Conservation (phyloP, 352 stramenopile genomes). For the Globisporangium middletonii region DNA sequence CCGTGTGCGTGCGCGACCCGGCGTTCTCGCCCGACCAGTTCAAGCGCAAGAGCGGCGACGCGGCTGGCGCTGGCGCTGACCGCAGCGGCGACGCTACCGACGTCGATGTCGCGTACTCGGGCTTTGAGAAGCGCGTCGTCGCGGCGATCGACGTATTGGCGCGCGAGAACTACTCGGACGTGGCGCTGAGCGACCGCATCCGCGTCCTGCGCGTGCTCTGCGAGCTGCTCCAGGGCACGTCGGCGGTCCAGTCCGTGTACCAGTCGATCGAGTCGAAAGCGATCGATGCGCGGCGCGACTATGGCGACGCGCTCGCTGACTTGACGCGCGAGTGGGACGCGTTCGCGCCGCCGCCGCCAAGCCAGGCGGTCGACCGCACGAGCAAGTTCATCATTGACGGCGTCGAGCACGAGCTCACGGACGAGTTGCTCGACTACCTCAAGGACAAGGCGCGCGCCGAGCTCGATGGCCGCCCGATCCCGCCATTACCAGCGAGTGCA, state of each 20-base stretch:
- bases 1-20: constrained; percentile 45
- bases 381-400: constrained; percentile 73
- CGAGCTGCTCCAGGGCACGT: constrained; percentile 54
- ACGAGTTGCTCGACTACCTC: constrained; percentile 62
- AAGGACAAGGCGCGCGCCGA: constrained; percentile 60
- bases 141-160: constrained; percentile 59
- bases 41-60: constrained; percentile 29
- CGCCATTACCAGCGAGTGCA: constrained; percentile 35
- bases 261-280: constrained; percentile 58
- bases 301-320: constrained; percentile 53
- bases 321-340: constrained; percentile 50
- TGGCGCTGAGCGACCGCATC: constrained; percentile 47
- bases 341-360: constrained; percentile 38
- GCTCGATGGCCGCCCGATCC: constrained; percentile 39
- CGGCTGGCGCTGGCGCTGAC: neutral
- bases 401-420: constrained; percentile 58
- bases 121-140: constrained; percentile 59
- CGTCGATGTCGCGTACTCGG: constrained; percentile 35
- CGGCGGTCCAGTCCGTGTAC: constrained; percentile 53
- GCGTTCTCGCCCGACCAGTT: constrained; percentile 48
- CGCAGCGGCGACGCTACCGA: constrained; percentile 17
- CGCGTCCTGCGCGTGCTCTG: constrained; percentile 53
- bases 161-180: constrained; percentile 57
- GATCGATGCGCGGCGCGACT: constrained; percentile 44
- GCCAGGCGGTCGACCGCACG: constrained; percentile 47